Evolutionary conservation across 2,329 filamentous ascomycete species (phyloP).

Genomic region (Karstenula rhodostoma): DNA sequence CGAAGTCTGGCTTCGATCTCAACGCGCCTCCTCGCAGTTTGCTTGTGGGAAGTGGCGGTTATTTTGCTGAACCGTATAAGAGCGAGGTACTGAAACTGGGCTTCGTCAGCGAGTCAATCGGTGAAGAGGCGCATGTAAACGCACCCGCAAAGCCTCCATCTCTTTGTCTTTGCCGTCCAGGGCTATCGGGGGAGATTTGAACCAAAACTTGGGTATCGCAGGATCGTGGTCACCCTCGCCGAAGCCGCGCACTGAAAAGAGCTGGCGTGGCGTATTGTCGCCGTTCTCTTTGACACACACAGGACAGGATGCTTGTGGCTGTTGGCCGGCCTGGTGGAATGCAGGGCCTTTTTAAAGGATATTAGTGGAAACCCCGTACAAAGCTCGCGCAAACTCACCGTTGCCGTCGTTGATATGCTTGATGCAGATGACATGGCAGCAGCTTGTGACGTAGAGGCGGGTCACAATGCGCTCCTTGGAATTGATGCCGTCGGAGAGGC

Average conservation of each 20-base stretch:
- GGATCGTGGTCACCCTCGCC: conserved; percentile 52
- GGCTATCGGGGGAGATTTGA: conserved; percentile 55
- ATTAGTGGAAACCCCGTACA: conserved; percentile 1
- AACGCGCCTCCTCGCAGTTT: conserved; percentile 19
- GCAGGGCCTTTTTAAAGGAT: conserved; percentile 48
- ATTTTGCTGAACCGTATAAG: conserved; percentile 39
- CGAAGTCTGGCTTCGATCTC: conserved; percentile 35
- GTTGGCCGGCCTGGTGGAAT: conserved; percentile 53
- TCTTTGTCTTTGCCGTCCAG: conserved; percentile 47
- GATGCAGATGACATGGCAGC: conserved; percentile 59
- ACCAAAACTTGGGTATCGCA: conserved; percentile 54
- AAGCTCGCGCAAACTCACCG: conserved; percentile 46
- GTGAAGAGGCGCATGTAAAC: neutral
- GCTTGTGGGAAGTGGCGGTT: conserved; percentile 30
- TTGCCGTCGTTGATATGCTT: conserved; percentile 57
- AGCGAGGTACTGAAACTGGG: conserved; percentile 58
- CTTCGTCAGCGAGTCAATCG: conserved; percentile 21
- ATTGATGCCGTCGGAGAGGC: conserved; percentile 48
- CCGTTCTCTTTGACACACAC: conserved; percentile 50
- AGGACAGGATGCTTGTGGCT: conserved; percentile 56
- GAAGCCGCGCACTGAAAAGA: conserved; percentile 58
- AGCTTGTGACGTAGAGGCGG: conserved; percentile 57
- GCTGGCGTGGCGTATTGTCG: conserved; percentile 45
- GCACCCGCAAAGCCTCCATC: conserved; percentile 55
- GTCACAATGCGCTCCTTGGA: conserved; percentile 51